phyloP scores from a whole-genome alignment of 768 basidiomycete species.

The Suillus placidus region DNA sequence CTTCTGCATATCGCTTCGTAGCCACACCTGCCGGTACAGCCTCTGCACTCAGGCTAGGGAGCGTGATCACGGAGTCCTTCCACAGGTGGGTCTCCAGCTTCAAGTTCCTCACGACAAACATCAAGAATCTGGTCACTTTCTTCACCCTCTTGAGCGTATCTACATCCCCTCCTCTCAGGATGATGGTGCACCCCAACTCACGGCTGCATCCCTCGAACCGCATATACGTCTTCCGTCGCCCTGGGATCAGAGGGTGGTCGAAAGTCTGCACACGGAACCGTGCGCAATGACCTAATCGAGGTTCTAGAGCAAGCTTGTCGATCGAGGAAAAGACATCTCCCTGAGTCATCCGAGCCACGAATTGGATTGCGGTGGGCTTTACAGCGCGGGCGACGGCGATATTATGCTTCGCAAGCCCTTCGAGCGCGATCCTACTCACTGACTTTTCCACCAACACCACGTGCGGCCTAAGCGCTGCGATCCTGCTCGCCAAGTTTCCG shows the following conservation, averaged over 20 bases:
- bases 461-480: conserved; percentile 90
- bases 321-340: conserved; percentile 95
- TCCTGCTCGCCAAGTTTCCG: conserved; percentile 81
- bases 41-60: conserved; percentile 65
- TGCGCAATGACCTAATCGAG: conserved; percentile 85
- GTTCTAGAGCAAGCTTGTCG: conserved; percentile 89
- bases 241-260: conserved; percentile 94
- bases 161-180: conserved; percentile 85
- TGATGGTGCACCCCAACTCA: conserved; percentile 93
- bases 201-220: conserved; percentile 94
- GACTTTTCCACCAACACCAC: conserved; percentile 90
- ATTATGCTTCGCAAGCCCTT: conserved; percentile 79
- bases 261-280: conserved; percentile 90
- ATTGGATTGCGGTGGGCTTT: conserved; percentile 83
- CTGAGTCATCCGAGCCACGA: conserved; percentile 92
- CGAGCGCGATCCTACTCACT: conserved; percentile 88
- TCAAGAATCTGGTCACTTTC: conserved; percentile 89
- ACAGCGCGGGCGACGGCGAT: conserved; percentile 91
- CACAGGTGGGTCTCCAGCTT: conserved; percentile 94
- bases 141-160: conserved; percentile 85
- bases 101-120: conserved; percentile 89
- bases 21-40: conserved; percentile 54
- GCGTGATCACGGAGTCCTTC: conserved; percentile 83
- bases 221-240: conserved; percentile 93
- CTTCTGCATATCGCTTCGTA: conserved; percentile 24